Percentiles rank a stretch among this genome's conserved stretches.
Conservation (phyloP, 176 grass and related monocot species). For the Bromus sterilis region DNA sequence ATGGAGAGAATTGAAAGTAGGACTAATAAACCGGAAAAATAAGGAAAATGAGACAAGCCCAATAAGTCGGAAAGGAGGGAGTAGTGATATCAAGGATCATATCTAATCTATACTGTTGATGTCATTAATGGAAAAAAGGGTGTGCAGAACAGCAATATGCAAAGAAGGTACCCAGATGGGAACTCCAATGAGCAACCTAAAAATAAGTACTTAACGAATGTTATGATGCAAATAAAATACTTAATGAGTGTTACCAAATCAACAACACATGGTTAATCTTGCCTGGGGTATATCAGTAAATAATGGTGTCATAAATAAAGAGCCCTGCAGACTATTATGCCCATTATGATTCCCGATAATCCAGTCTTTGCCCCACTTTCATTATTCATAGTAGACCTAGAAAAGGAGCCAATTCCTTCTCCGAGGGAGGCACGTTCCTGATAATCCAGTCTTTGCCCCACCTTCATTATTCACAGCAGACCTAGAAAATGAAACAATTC, state of each 20-base stretch:
- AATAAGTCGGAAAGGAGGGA: too few relatives aligned
- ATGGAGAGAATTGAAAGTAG: too few relatives aligned
- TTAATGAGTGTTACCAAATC: not conserved
- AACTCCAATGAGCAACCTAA: not conserved
- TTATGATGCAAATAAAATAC: not conserved
- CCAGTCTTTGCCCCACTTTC: slow-evolving; percentile 84
- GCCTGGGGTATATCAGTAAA: slow-evolving; percentile 98
- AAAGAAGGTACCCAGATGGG: not conserved
- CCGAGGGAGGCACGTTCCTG: too few relatives aligned
- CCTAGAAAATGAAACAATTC: too few relatives aligned
- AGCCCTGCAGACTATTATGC: slow-evolving; percentile 71
- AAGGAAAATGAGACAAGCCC: too few relatives aligned
- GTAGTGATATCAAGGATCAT: not conserved
- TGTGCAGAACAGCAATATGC: not conserved
- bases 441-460: too few relatives aligned
- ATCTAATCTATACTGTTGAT: not conserved
- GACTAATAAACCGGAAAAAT: too few relatives aligned
- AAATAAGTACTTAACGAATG: not conserved
- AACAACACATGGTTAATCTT: slow-evolving; percentile 14
- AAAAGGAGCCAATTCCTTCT: slow-evolving; percentile 99
- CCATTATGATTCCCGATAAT: slow-evolving; percentile 95
- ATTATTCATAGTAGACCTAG: slow-evolving; percentile 94
- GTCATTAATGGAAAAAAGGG: not conserved
- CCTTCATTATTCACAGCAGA: too few relatives aligned
- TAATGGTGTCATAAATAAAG: slow-evolving; percentile 96